Evolutionary conservation across 2,329 filamentous ascomycete genomes (phyloP), one percentile per base, ranked within the genome.

Genomic region (Coniella lustricola): DNA sequence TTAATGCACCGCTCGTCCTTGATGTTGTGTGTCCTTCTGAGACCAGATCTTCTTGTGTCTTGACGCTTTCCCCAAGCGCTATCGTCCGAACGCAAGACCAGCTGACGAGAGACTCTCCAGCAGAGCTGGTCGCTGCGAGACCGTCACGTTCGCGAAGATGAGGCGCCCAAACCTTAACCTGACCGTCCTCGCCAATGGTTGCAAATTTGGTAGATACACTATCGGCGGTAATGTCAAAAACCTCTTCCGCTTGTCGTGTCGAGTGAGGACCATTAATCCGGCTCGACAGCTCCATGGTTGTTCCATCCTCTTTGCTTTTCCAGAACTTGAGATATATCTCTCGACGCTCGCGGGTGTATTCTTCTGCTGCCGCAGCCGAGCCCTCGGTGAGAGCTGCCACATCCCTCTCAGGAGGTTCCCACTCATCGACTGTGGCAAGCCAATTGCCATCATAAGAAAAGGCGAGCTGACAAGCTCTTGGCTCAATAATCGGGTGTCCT

Each of bases 281-380:
- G 2, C 90, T 86, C 44, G 88, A 82, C 10, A 98, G 73, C 52
- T 87, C 82, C 74, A 93, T 88, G 57, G 70, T 60, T 60, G 78
- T 61, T 60, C 72, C 61, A 59, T 73, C 60, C 59, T 72, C 61
- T 67, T 79, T 80, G 67, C 86, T 66, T 64, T 82, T 69, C 93
- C 93, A 98, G 63, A 98, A 93, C 62, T 95, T 96, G 43, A 98
- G 73, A 59, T 86, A 87, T 0, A 90, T 79, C 62, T 97, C 91
- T 37, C 76, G 76, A 53, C 72, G 74, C 53, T 75, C 73, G 29
- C 68, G 67, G 25, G 71, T 65, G 49, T 79, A 73, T 44, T 68
- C 73, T 55, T 67, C 70, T 53, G 64, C 51, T 59, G 57, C 48
- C 7, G 58, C 57, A 41, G 60, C 66, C 45, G 65, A 61, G n/a